Evolutionary conservation across 768 basidiomycete genomes (phyloP), one percentile per base, ranked within the genome.

Genomic region (Suillus subluteus): DNA sequence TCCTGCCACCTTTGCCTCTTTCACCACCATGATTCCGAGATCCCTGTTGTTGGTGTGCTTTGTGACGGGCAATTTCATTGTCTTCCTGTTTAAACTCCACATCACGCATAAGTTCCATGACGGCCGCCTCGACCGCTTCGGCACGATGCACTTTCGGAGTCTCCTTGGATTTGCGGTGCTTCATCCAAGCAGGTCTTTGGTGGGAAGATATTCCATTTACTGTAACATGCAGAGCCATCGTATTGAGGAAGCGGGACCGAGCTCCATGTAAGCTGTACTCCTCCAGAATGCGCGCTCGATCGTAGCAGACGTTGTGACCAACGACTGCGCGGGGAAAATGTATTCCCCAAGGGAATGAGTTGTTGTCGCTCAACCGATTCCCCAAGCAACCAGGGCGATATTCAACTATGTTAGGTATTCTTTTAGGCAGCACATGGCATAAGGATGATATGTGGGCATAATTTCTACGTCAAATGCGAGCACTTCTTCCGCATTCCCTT

Each of bases 281-380:
- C 68, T 97, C 92, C 38, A 77, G 75, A 41, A 97, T 81, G 13
- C 96, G 86, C 21, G 87, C 90, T 21, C 96, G 87, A 76, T 99
- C 98, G 76, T 95, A 99, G 1, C 95, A 92, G 50, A 99, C 91
- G 73, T 98, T 98, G 78, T 99, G 98, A 3, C 98, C 97, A 38
- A 98, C 89, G 32, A 98, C 81, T 74, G 16, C 89, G 85, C 1
- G 90, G 82, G 0, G 75, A 69, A 13, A 74, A 67, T 13, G 86
- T 76, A 62, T 84, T 78, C 1, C 94, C 92, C 3, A 96, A 67
- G 0, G 95, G 89, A 62, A 96, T 88, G 63, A 97, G 82, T 38
- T 96, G 94, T 41, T 80, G 77, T 0, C 77, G 74, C 54, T 87
- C 80, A 23, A 87, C 80, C 61, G 89, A 82, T 70, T 86, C 82